Percentiles rank a stretch among this genome's conserved stretches.
phyloP scores from a whole-genome alignment of 495 filamentous ascomycete species.

The Aspergillus kassunensis region DNA sequence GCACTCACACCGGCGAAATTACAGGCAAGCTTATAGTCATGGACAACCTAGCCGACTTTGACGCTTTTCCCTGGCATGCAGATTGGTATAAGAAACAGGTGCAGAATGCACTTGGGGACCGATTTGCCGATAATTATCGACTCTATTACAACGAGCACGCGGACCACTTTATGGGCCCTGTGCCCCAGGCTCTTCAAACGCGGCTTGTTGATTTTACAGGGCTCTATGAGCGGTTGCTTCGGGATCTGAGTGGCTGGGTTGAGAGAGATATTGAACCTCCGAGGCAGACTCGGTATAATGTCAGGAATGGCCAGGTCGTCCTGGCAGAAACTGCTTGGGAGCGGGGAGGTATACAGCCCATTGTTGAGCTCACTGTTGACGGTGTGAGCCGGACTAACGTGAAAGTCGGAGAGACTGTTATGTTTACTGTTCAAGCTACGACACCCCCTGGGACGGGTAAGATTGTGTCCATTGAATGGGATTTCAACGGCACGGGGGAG shows the following conservation, averaged over 20 bases:
- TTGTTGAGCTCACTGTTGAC: not conserved
- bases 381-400: not conserved
- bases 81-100: not conserved
- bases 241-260: not conserved
- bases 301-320: not conserved
- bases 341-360: not conserved
- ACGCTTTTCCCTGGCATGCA: not conserved
- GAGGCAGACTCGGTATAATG: not conserved
- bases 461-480: not conserved
- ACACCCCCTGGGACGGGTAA: not conserved
- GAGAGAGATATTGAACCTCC: not conserved
- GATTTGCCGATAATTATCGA: not conserved
- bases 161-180: not conserved
- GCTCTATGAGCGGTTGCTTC: not conserved
- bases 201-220: not conserved
- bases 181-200: not conserved
- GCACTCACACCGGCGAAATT: not conserved
- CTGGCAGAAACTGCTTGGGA: not conserved
- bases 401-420: not conserved
- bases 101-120: not conserved
- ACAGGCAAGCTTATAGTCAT: not conserved
- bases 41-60: not conserved
- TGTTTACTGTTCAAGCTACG: not conserved
- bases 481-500: not conserved
- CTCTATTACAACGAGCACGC: not conserved